phyloP scores from a whole-genome alignment of 495 filamentous ascomycete species.

The Penicillium bialowiezense region DNA sequence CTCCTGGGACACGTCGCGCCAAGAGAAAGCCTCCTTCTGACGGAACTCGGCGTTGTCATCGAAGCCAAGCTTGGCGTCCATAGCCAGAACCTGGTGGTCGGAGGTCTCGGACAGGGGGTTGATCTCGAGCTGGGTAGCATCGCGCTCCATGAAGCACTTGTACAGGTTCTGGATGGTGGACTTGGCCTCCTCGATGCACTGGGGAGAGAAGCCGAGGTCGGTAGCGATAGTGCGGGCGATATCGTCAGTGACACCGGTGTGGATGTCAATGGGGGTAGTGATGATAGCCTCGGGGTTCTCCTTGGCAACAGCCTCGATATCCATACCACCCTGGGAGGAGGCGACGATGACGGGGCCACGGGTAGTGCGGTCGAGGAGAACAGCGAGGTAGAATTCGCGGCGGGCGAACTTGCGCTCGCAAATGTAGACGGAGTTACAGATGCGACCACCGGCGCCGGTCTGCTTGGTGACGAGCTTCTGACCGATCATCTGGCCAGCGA shows the following conservation, averaged over 20 bases:
- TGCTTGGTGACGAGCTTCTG: conserved; percentile 99
- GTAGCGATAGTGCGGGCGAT: conserved; percentile 87
- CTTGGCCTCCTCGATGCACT: conserved; percentile 92
- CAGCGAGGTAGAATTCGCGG: conserved; percentile 96
- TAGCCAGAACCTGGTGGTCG: conserved; percentile 95
- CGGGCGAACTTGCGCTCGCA: conserved; percentile 99
- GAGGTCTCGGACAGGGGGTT: conserved; percentile 96
- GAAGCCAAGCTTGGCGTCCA: conserved; percentile 98
- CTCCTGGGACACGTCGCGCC: conserved; percentile 92
- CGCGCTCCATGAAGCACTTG: conserved; percentile 96
- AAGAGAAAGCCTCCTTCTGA: conserved; percentile 91
- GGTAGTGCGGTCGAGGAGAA: conserved; percentile 92
- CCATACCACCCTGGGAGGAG: conserved; percentile 97
- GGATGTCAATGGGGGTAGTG: conserved; percentile 89
- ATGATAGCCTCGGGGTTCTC: conserved; percentile 94
- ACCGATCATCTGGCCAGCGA: conserved; percentile 98
- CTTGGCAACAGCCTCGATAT: conserved; percentile 97
- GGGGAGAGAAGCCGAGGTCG: conserved; percentile 92
- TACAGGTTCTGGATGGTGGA: conserved; percentile 97
- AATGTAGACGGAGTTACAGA: conserved; percentile 96
- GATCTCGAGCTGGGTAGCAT: conserved; percentile 99
- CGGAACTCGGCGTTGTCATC: conserved; percentile 99
- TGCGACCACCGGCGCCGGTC: conserved; percentile 84
- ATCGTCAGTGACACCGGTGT: conserved; percentile 90
- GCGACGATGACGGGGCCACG: conserved; percentile 95